phyloP scores from a whole-genome alignment of 2,329 filamentous ascomycete species.

The Pleomassaria siparia region DNA sequence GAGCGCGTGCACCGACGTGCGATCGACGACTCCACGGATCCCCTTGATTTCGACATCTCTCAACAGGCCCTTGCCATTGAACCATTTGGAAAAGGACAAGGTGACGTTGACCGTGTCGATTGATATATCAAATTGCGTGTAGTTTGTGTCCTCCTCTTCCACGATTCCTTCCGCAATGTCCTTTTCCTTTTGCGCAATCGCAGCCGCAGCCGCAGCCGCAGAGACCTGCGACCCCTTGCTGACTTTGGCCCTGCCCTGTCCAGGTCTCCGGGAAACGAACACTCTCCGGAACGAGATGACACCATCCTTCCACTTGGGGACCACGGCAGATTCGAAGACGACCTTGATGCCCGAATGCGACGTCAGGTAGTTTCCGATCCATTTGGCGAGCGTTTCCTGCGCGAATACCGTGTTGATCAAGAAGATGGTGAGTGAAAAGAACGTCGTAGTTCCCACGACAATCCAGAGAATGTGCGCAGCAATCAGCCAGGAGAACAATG shows the following conservation, averaged over 20 bases:
- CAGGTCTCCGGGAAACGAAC: conserved; percentile 88
- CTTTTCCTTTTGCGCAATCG: conserved; percentile 38
- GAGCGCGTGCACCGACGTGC: conserved; percentile 77
- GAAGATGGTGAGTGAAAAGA: conserved; percentile 88
- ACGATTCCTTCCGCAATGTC: conserved; percentile 49
- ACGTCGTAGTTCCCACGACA: conserved; percentile 94
- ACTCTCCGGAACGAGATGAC: conserved; percentile 97
- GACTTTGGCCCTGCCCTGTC: conserved; percentile 77
- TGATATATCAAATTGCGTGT: conserved; percentile 95
- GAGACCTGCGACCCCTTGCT: conserved; percentile 87
- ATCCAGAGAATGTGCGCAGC: conserved; percentile 94
- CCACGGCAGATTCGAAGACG: conserved; percentile 96
- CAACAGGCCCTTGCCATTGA: conserved; percentile 90
- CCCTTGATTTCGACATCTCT: conserved; percentile 93
- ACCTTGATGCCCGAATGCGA: conserved; percentile 90
- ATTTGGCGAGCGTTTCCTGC: conserved; percentile 91
- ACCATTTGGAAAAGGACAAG: conserved; percentile 97
- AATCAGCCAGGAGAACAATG: conserved; percentile 93
- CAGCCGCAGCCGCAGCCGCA: conserved; percentile 3
- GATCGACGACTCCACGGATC: conserved; percentile 87
- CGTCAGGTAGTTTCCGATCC: conserved; percentile 94
- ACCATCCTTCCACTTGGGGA: conserved; percentile 91
- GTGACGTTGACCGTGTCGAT: conserved; percentile 96
- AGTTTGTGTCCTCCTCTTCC: conserved; percentile 96
- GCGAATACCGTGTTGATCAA: conserved; percentile 95